Evolutionary conservation across 2,329 filamentous ascomycete genomes (phyloP).

Genomic region (Mycosphaerella sp.): DNA sequence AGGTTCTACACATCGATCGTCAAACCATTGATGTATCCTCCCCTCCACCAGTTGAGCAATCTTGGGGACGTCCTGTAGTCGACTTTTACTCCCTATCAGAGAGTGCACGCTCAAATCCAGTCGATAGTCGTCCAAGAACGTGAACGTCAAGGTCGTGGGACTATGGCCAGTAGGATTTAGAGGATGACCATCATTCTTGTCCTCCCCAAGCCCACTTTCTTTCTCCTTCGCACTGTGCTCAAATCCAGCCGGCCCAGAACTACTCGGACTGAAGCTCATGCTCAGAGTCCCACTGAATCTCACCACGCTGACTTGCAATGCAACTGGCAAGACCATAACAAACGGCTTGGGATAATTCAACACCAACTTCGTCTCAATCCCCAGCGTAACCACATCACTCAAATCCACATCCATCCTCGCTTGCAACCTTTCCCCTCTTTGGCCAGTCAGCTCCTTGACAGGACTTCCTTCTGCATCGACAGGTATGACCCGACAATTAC

Average conservation of each 20-base stretch:
- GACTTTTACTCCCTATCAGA: constrained; percentile 69
- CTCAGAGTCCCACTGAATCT: constrained; percentile 92
- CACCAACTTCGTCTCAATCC: constrained; percentile 86
- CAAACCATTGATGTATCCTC: constrained; percentile 77
- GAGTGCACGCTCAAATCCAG: constrained; percentile 76
- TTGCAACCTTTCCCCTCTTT: constrained; percentile 67
- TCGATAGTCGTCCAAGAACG: constrained; percentile 82
- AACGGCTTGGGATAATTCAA: constrained; percentile 91
- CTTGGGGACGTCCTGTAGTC: constrained; percentile 79
- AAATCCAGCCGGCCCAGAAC: constrained; percentile 26
- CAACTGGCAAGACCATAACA: constrained; percentile 84
- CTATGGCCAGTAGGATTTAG: constrained; percentile 40
- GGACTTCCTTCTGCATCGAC: constrained; percentile 70
- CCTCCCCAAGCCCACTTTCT: constrained; percentile 4
- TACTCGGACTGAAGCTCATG: constrained; percentile 79
- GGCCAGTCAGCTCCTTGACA: constrained; percentile 37
- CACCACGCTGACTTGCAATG: constrained; percentile 82
- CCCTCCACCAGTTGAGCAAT: constrained; percentile 79
- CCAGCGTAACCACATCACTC: constrained; percentile 90
- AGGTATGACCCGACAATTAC: constrained; percentile 92
- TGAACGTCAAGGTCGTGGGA: constrained; percentile 81
- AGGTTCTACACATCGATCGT: constrained; percentile 78
- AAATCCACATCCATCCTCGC: constrained; percentile 96
- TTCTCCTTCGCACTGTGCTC: constrained; percentile 24
- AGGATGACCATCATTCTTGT: constrained; percentile 31